Evolutionary conservation across 305 asterid species (phyloP).

Genomic region (Rubia tinctorum): DNA sequence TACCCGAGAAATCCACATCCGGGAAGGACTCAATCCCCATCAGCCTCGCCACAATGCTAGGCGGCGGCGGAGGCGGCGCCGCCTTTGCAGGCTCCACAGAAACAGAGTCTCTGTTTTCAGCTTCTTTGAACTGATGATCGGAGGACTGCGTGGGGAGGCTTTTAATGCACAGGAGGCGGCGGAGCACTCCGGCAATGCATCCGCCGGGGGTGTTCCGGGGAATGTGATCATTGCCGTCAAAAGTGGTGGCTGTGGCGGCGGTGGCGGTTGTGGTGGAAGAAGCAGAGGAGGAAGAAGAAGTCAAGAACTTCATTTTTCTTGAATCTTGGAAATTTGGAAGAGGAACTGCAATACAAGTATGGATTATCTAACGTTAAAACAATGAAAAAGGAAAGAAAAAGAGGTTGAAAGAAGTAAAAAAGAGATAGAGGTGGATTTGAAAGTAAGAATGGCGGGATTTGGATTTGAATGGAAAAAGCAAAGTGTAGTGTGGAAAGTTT

Average conservation of each 20-base stretch:
- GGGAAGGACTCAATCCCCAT: slow-evolving; percentile 72
- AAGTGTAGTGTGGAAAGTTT: not conserved
- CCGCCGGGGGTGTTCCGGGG: slow-evolving; percentile 26
- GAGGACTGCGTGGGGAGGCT: slow-evolving; percentile 27
- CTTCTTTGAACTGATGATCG: slow-evolving; percentile 16
- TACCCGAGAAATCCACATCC: not conserved
- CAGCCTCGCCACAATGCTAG: slow-evolving; percentile 54
- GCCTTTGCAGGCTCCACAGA: not conserved
- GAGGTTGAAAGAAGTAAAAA: not conserved
- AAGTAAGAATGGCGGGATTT: slow-evolving; percentile 31
- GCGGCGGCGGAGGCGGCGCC: slow-evolving; percentile 10
- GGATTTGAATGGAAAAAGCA: slow-evolving; percentile 25
- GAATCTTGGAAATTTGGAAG: slow-evolving; percentile 2
- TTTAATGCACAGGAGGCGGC: slow-evolving; percentile 54
- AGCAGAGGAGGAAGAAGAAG: slow-evolving; percentile 32
- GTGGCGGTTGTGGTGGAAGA: slow-evolving; percentile 22
- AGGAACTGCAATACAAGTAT: not conserved
- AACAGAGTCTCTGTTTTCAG: slow-evolving; percentile 12
- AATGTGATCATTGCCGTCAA: slow-evolving; percentile 1
- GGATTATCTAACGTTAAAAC: not conserved
- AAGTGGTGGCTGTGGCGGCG: not conserved
- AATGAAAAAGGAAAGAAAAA: slow-evolving; percentile 10
- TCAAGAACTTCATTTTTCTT: slow-evolving; percentile 34
- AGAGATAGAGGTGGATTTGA: slow-evolving; percentile 28
- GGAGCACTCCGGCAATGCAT: slow-evolving; percentile 45